phyloP scores from a whole-genome alignment of 2,329 filamentous ascomycete species.

The Plectosphaerella sp. region DNA sequence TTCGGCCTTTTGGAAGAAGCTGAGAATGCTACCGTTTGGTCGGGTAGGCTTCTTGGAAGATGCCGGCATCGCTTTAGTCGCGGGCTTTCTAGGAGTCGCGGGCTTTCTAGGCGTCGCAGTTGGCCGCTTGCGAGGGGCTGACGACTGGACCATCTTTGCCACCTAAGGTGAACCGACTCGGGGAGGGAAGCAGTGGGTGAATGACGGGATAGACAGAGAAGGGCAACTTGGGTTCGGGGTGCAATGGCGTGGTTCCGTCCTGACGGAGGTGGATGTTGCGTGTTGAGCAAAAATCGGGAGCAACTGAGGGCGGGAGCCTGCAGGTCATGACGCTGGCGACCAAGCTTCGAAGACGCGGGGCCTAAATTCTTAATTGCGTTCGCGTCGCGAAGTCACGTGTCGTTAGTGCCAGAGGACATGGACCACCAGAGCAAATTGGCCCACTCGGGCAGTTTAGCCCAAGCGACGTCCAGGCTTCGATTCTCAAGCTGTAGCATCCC shows the following conservation, averaged over 20 bases:
- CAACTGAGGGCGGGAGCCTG: background rate
- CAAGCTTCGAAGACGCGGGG: background rate
- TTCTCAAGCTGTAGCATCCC: background rate
- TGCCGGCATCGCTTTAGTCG: constrained; percentile 1
- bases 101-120: constrained; percentile 11
- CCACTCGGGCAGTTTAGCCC: no score
- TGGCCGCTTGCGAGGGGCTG: constrained; percentile 8
- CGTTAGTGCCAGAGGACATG: background rate
- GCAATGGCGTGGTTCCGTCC: background rate
- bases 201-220: background rate
- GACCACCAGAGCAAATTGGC: background rate
- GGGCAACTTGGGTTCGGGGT: background rate
- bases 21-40: constrained; percentile 64
- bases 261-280: background rate
- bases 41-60: constrained; percentile 29
- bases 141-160: constrained; percentile 9
- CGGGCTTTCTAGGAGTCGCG: constrained; percentile 11
- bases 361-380: constrained; percentile 5
- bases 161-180: background rate
- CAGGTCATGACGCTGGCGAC: constrained; percentile 1
- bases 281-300: background rate
- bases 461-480: no score
- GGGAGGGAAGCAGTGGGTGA: background rate
- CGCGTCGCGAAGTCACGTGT: constrained; percentile 7
- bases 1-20: constrained; percentile 68